phyloP scores from a whole-genome alignment of 2,329 filamentous ascomycete genomes.

The Trichoderma semiorbis region DNA sequence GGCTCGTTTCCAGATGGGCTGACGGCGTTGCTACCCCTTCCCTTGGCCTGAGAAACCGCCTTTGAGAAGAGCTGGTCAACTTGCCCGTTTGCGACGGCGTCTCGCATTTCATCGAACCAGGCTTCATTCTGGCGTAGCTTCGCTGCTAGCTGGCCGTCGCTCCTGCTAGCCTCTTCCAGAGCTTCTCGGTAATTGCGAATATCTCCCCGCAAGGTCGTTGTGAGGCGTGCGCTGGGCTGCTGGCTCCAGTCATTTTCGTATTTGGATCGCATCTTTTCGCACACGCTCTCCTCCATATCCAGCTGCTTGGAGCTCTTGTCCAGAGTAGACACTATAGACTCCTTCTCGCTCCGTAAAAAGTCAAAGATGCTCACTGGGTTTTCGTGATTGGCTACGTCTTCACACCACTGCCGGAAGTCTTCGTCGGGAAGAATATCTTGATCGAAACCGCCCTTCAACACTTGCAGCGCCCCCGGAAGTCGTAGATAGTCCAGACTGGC shows the following conservation, averaged over 20 bases:
- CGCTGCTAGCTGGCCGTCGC: conserved; percentile 76
- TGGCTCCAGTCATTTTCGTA: conserved; percentile 96
- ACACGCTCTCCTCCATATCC: conserved; percentile 96
- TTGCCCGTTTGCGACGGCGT: conserved; percentile 80
- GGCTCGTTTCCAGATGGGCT: conserved; percentile 64
- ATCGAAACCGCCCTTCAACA: conserved; percentile 88
- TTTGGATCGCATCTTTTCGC: conserved; percentile 98
- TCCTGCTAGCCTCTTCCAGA: conserved; percentile 81
- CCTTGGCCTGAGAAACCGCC: conserved; percentile 75
- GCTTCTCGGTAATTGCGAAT: conserved; percentile 85
- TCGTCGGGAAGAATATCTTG: conserved; percentile 84
- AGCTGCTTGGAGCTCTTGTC: conserved; percentile 83
- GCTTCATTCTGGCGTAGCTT: conserved; percentile 82
- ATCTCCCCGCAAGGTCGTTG: conserved; percentile 80
- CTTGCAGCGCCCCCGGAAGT: conserved; percentile 81
- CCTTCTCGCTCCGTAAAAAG: conserved; percentile 71
- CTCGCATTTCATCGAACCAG: conserved; percentile 94
- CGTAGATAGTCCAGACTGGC: conserved; percentile 92
- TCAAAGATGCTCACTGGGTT: conserved; percentile 78
- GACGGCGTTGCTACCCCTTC: conserved; percentile 56
- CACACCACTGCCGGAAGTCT: conserved; percentile 91
- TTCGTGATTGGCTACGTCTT: conserved; percentile 83
- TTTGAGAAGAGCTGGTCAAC: conserved; percentile 85
- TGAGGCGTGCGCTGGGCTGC: conserved; percentile 87
- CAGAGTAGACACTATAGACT: conserved; percentile 66